Base-by-base conservation (phyloP, 371 early-diverging fungal species). In the Rhizomucor miehei region DNA sequence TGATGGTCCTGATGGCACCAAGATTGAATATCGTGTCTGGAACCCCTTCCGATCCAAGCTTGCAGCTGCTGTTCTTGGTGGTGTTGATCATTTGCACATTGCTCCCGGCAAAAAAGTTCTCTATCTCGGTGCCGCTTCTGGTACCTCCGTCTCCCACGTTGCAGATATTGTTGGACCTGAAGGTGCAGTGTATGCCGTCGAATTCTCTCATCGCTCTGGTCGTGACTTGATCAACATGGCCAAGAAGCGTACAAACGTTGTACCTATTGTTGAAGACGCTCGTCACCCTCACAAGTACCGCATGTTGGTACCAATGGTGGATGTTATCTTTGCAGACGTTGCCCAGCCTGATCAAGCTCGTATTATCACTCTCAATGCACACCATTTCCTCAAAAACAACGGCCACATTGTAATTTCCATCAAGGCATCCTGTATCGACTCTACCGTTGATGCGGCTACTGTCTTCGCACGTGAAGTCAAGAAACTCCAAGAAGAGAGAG, bases 351-450 rank as follows among this genome's bases (percentile, higher is more conserved):
- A 99, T 80, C 99, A 99, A 86, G 97, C 99, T 3, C 94, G 99
- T 88, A 99, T 99, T 73, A 92, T 99, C 67, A 62, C 97, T 51
- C 82, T 99, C 67, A 99, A 99, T 81, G 93, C 99, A 36, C 97
- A 99, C 74, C 87, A 98, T 80, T 99, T 99, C 87, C 81, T 99
- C 65, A 98, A 98, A 85, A 94, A 94, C 74, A 86, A 90, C 44
- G 99, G 99, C 37, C 94, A 96, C 73, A 93, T 99, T 74, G 96
- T 99, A 51, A 98, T 99, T 63, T 95, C 97, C 48, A 99, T 99
- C 84, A 99, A 99, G 90, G 99, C 99, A 55, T 99, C 99, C 85
- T 99, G 99, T 85, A 99, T 99, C 63, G 99, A 99, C 82, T 99
- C 99, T 39, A 96, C 99, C 6, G 94, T 96, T 11, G 96, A 94